Evolutionary conservation across 768 basidiomycete species (phyloP).

Genomic region (Trametes punicea): DNA sequence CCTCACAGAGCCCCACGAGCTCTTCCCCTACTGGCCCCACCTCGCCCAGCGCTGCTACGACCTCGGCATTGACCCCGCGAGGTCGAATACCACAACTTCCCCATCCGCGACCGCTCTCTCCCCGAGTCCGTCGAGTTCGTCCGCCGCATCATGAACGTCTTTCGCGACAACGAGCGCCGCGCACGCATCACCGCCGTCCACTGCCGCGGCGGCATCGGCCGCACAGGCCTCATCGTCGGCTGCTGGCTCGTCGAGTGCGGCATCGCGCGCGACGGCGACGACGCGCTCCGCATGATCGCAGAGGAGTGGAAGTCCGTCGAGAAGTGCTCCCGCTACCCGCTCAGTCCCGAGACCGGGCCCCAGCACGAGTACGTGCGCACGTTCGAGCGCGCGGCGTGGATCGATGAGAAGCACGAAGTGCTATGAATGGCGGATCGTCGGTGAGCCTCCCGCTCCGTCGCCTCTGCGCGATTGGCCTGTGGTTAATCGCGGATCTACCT

Average conservation of each 20-base stretch:
- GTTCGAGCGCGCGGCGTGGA: constrained; percentile 36
- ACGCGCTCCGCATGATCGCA: constrained; percentile 63
- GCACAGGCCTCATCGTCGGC: constrained; percentile 60
- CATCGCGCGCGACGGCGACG: constrained; percentile 55
- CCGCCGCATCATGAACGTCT: constrained; percentile 53
- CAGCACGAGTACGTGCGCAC: constrained; percentile 74
- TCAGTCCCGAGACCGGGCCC: constrained; percentile 76
- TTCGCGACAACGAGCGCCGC: constrained; percentile 56
- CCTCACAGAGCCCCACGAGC: constrained; percentile 78
- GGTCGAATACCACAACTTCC: constrained; percentile 76
- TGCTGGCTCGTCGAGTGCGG: constrained; percentile 77
- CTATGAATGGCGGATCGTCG: constrained; percentile 18
- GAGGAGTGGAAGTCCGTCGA: constrained; percentile 72
- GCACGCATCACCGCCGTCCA: constrained; percentile 70
- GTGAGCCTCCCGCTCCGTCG: neutral
- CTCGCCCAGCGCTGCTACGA: constrained; percentile 51
- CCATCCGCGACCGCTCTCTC: constrained; percentile 69
- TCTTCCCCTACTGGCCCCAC: constrained; percentile 58
- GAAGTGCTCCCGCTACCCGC: constrained; percentile 71
- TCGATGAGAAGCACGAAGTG: constrained; percentile 21
- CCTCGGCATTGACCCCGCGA: constrained; percentile 52
- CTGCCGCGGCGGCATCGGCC: constrained; percentile 75
- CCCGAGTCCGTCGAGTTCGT: constrained; percentile 60
- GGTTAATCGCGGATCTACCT: neutral
- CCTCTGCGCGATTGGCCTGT: neutral